Percentiles rank a stretch among this genome's conserved stretches.
phyloP scores from a whole-genome alignment of 108 stramenopile species.

The Cyclostephanos tholiformis region DNA sequence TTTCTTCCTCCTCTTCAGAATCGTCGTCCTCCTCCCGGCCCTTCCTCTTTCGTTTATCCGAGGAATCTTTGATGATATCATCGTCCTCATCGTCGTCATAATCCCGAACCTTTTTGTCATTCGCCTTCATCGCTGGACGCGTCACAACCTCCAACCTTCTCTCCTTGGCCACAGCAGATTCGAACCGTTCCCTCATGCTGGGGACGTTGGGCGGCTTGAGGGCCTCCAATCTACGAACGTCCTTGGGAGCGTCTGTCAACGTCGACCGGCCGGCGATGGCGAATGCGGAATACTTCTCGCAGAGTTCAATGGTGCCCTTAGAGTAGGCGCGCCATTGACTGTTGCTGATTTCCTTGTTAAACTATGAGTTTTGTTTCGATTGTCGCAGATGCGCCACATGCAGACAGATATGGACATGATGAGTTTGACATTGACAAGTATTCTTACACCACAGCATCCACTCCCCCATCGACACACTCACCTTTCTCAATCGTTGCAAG shows the following conservation, averaged over 20 bases:
- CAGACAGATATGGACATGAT: neutral
- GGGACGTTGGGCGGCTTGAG: slow-evolving; percentile 67
- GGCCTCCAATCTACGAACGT: slow-evolving; percentile 80
- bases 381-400: neutral
- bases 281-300: slow-evolving; percentile 63
- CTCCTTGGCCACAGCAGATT: slow-evolving; percentile 78
- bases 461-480: slow-evolving; percentile 25
- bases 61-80: slow-evolving; percentile 3
- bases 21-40: slow-evolving; percentile 26
- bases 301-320: slow-evolving; percentile 81
- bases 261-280: slow-evolving; percentile 62
- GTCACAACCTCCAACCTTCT: slow-evolving; percentile 55
- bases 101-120: neutral
- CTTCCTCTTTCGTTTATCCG: slow-evolving; percentile 36
- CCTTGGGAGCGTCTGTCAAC: slow-evolving; percentile 80
- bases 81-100: neutral
- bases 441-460: neutral
- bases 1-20: slow-evolving; percentile 29
- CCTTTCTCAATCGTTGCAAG: slow-evolving; percentile 71
- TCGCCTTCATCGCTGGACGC: slow-evolving; percentile 48
- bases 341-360: slow-evolving; percentile 76
- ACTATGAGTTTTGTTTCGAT: slow-evolving; percentile 46
- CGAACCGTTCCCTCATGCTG: slow-evolving; percentile 79
- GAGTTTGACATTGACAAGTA: neutral
- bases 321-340: slow-evolving; percentile 83